A percentile compares a stretch with the other conserved stretches of the same genome.
These are phyloP conservation scores for Melanogaster broomeanus DNA, from an alignment of 768 basidiomycete species.

Conservation along the genomic window DNA sequence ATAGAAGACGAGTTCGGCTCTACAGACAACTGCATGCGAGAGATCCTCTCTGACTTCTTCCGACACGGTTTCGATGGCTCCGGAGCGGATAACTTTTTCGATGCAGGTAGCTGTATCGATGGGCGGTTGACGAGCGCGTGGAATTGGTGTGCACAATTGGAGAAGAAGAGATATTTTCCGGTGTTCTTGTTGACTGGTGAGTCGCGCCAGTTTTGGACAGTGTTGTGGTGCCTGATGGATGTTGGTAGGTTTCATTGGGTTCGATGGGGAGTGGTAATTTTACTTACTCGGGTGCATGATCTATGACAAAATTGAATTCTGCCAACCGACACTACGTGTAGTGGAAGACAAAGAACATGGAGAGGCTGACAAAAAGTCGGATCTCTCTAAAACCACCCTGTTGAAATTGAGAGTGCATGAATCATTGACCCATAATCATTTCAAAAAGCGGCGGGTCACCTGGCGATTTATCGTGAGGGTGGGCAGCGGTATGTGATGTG, in stretches of 20 bases:
- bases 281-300: not conserved
- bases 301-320: not conserved
- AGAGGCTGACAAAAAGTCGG: too few species aligned
- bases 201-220: conserved; percentile 19
- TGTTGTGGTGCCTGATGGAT: conserved; percentile 2
- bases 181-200: conserved; percentile 75
- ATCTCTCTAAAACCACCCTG: too few species aligned
- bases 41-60: conserved; percentile 84
- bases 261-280: conserved; percentile 80
- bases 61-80: conserved; percentile 87
- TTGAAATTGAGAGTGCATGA: too few species aligned
- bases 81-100: conserved; percentile 90
- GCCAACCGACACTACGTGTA: too few species aligned
- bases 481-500: too few species aligned
- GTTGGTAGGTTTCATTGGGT: conserved; percentile 71
- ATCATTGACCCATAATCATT: too few species aligned
- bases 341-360: too few species aligned
- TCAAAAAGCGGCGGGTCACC: too few species aligned
- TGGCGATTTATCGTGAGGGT: too few species aligned
- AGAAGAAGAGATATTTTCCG: conserved; percentile 85
- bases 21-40: conserved; percentile 61
- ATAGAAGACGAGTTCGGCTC: conserved; percentile 85
- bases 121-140: conserved; percentile 87
- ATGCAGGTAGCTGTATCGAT: conserved; percentile 84
- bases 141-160: conserved; percentile 87